Base-by-base conservation (phyloP, 73 alveolate species). In the Tetrahymena malaccensis region DNA sequence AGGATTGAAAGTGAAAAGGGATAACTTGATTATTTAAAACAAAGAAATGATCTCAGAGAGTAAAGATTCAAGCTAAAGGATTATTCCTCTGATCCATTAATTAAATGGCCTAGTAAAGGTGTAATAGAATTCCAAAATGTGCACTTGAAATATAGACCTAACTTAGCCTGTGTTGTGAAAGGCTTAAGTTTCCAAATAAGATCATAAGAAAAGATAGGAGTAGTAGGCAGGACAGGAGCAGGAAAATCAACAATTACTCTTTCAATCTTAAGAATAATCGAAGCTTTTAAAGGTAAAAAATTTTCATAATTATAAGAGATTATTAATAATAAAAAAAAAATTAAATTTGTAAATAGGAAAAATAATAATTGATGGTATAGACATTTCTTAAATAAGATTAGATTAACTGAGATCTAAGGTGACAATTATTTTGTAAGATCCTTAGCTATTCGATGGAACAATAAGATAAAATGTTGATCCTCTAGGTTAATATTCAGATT, bases 391-490 rank as follows among this genome's bases (percentile, higher is more conserved):
- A 85, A 93, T 98, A 50, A 99, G 98, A 25, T 94, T 98, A 93
- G 94, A 98, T 94, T 96, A 98, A 93, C 58, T 98, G 93, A 98
- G 99, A 94, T 96, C 93, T 34, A 96, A 97, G 85, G 94, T 98
- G 22, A 98, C 99, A 1, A 97, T 98, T 94, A 97, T 98, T 43
- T 98, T 99, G 9, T 98, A 98, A 96, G 99, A 98, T 57, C 98
- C 99, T 3, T 95, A 97, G 34, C 93, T 98, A 34, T 97, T 98
- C 93, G 95, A 97, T 94, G 99, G 99, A 21, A 97, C 98, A 56
- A 94, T 98, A 84, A 96, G 99, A 85, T 97, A 98, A 94, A 98
- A 98, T 94, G 94, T 98, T 55, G 99, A 98, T 95, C 99, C 99
- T 25, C 94, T 97, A 31, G 93, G 96, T 43, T 35, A 84, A 16